Evolutionary conservation across 768 basidiomycete genomes (phyloP).

Genomic region (Tephrocybe sp.): DNA sequence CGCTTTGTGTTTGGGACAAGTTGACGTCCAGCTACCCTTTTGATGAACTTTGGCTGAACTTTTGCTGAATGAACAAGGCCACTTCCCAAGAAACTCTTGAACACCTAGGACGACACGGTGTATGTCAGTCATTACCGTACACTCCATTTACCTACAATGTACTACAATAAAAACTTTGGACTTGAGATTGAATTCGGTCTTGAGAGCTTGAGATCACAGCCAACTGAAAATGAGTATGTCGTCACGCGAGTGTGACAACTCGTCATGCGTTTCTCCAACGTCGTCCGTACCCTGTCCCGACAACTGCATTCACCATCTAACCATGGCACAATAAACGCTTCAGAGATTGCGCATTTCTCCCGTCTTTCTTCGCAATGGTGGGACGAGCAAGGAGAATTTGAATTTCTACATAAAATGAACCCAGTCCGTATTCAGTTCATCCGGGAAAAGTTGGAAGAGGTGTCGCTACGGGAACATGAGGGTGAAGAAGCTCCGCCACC

Average conservation of each 20-base stretch:
- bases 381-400: conserved; percentile 90
- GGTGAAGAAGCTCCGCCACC: conserved; percentile 30
- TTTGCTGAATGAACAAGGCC: no score
- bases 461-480: conserved; percentile 48
- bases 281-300: conserved; percentile 13
- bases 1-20: no score
- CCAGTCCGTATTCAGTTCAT: conserved; percentile 84
- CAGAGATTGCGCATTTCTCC: conserved; percentile 83
- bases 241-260: conserved; percentile 21
- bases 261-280: conserved; percentile 15
- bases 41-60: no score
- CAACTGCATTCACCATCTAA: conserved; percentile 9
- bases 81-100: no score
- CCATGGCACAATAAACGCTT: conserved; percentile 51
- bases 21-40: no score
- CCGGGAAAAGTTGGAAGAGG: conserved; percentile 67
- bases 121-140: no score
- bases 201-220: no score
- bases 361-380: conserved; percentile 82
- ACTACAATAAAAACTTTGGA: no score
- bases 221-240: no score
- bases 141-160: no score
- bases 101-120: no score
- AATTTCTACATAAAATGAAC: conserved; percentile 91
- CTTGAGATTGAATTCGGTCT: no score